Percentiles rank a stretch among this genome's conserved stretches.
Evolutionary conservation across 2,329 filamentous ascomycete species (phyloP).

Genomic region (Whalleya microplaca): DNA sequence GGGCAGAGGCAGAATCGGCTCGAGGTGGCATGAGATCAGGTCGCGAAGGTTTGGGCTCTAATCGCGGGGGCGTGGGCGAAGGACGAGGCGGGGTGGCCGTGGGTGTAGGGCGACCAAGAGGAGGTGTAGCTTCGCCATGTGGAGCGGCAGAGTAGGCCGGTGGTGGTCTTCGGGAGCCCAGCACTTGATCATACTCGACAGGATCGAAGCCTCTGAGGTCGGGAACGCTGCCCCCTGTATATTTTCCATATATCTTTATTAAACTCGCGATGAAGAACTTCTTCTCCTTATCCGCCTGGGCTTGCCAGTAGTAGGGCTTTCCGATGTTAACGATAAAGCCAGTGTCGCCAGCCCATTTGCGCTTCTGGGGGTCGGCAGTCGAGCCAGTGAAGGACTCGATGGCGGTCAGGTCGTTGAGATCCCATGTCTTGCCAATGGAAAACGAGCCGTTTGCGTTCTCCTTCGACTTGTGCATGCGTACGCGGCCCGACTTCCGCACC

Average conservation of each 20-base stretch:
- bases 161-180: constrained; percentile 58
- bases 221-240: constrained; percentile 83
- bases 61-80: constrained; percentile 23
- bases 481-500: constrained; percentile 87
- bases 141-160: constrained; percentile 36
- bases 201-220: constrained; percentile 82
- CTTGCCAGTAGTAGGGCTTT: constrained; percentile 98
- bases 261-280: constrained; percentile 97
- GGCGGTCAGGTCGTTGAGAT: constrained; percentile 82
- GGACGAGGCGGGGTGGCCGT: constrained; percentile 13
- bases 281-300: constrained; percentile 92
- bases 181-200: constrained; percentile 75
- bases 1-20: constrained; percentile 12
- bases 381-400: constrained; percentile 81
- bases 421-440: constrained; percentile 98
- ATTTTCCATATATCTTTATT: constrained; percentile 96
- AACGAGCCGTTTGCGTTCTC: constrained; percentile 94
- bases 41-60: constrained; percentile 27
- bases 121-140: constrained; percentile 26
- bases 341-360: constrained; percentile 79
- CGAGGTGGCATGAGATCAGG: constrained; percentile 24
- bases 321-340: constrained; percentile 88
- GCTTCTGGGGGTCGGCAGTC: constrained; percentile 58
- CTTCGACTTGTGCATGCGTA: constrained; percentile 94
- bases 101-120: constrained; percentile 18